Base-by-base conservation (phyloP, 176 grass and related monocot genomes). In the Carex cristatella region DNA sequence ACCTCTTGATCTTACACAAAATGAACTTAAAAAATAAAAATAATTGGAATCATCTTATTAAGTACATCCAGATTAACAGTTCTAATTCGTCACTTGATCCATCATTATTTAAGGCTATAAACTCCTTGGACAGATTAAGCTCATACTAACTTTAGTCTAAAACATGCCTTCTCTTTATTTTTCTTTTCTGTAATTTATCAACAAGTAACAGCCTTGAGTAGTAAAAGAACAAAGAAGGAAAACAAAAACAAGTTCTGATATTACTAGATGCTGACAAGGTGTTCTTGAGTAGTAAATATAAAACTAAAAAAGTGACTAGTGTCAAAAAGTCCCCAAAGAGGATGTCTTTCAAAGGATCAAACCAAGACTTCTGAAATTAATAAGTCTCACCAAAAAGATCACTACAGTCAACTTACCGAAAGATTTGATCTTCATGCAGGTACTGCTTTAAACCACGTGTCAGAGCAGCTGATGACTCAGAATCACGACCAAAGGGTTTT, bases 361-460 rank as follows among this genome's bases (percentile, higher is more conserved):
- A 10, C 46, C 46, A 10, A 49, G 46, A 49, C 48, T 10, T 51
- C 2, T 49, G 46, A 49, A 49, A 49, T 49, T 49, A 9, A 10
- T 51, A 51, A 11, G 48, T 51, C 48, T 51, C 48, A 11, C 9
- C 48, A 51, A 10, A 51, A 51, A 51, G 48, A 51, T 11, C 9
- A 10, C 9, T 51, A 51, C 48, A 51, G 48, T 51, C 48, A 51
- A 51, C 48, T 83, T 79, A 98, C 92, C 95, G 92, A 83, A 98
- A 98, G 54, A 98, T 98, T 93, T 98, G 92, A 66, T 98, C 95
- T 81, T 98, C 95, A 16, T 87, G 79, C n/a, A 98, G 89, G 67
- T 93, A 93, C 80, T 98, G 86, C 85, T 98, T 98, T 67, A 94
- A 88, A 55, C 95, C 89, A 70, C 83, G 91, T 61, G 95, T 98